A percentile compares a stretch with the other conserved stretches of the same genome.
These are phyloP conservation scores for Moesziomyces parantarcticus DNA, from an alignment of 1,284 basidiomycete species.

Conservation along the genomic window DNA sequence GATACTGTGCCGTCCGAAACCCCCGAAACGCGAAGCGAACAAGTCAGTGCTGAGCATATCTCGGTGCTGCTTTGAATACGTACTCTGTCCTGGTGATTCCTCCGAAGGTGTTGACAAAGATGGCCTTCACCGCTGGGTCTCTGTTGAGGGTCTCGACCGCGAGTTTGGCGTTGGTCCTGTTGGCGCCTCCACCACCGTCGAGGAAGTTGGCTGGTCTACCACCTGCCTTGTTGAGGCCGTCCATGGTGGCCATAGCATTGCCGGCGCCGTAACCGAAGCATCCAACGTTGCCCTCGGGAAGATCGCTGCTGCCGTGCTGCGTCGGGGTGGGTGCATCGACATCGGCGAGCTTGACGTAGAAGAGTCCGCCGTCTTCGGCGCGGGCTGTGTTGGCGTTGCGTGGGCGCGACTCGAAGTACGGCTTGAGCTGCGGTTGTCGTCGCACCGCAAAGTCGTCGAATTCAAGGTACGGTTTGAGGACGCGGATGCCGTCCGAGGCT, in stretches of 20 bases:
- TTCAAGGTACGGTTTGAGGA: slow-evolving; percentile 36
- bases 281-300: slow-evolving; percentile 49
- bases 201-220: slow-evolving; percentile 57
- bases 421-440: slow-evolving; percentile 36
- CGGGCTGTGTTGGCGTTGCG: slow-evolving; percentile 32
- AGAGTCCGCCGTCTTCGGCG: slow-evolving; percentile 53
- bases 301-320: neutral
- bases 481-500: neutral
- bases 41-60: slow-evolving; percentile 1
- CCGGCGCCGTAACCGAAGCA: slow-evolving; percentile 61
- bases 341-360: slow-evolving; percentile 52
- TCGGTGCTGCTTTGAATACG: neutral
- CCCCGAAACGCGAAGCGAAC: too few species aligned
- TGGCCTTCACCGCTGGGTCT: slow-evolving; percentile 51
- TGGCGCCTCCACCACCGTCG: slow-evolving; percentile 58
- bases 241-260: slow-evolving; percentile 60
- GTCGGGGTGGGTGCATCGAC: slow-evolving; percentile 22
- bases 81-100: slow-evolving; percentile 53
- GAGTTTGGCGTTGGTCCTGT: slow-evolving; percentile 43
- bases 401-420: slow-evolving; percentile 30
- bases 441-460: slow-evolving; percentile 54
- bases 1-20: slow-evolving; percentile 10
- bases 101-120: slow-evolving; percentile 60
- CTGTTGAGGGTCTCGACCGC: slow-evolving; percentile 55
- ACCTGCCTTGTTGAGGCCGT: slow-evolving; percentile 48